Conservation (phyloP, 2,329 filamentous ascomycete genomes). For the Phaeosphaeriaceae sp. region DNA sequence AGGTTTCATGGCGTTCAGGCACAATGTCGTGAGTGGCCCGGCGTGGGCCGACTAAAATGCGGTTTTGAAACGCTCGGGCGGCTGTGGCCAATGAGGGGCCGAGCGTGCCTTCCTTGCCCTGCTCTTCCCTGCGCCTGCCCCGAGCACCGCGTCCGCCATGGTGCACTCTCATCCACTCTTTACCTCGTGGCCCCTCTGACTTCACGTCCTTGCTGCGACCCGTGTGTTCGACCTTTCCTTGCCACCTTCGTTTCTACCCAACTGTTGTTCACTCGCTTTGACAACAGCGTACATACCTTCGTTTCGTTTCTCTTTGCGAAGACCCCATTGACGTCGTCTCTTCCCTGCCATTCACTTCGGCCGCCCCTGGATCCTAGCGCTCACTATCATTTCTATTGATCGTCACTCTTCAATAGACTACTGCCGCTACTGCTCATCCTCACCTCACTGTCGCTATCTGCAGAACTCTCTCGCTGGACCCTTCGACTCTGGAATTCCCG, state of each 20-base stretch:
- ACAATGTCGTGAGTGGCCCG: conserved; percentile 28
- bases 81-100: conserved; percentile 25
- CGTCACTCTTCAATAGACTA: conserved; percentile 5
- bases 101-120: conserved; percentile 1
- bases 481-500: conserved; percentile 3
- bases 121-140: background rate
- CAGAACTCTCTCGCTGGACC: background rate
- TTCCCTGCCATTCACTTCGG: conserved; percentile 4
- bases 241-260: conserved; percentile 35
- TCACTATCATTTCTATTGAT: conserved; percentile 13
- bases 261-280: conserved; percentile 45
- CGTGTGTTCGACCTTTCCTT: conserved; percentile 22
- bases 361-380: conserved; percentile 6
- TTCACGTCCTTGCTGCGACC: conserved; percentile 20
- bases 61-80: conserved; percentile 20
- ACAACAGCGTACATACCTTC: conserved; percentile 31
- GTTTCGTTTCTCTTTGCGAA: conserved; percentile 11
- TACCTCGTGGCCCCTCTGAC: conserved; percentile 23
- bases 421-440: conserved; percentile 4
- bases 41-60: conserved; percentile 24
- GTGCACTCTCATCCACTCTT: conserved; percentile 35
- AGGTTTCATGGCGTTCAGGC: conserved; percentile 40
- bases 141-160: conserved; percentile 8
- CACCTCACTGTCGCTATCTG: conserved; percentile 11
- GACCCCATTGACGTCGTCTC: conserved; percentile 3